Evolutionary conservation across 2,329 filamentous ascomycete species (phyloP), one percentile per base, ranked within the genome.

Genomic region (Zarea fungicola): DNA sequence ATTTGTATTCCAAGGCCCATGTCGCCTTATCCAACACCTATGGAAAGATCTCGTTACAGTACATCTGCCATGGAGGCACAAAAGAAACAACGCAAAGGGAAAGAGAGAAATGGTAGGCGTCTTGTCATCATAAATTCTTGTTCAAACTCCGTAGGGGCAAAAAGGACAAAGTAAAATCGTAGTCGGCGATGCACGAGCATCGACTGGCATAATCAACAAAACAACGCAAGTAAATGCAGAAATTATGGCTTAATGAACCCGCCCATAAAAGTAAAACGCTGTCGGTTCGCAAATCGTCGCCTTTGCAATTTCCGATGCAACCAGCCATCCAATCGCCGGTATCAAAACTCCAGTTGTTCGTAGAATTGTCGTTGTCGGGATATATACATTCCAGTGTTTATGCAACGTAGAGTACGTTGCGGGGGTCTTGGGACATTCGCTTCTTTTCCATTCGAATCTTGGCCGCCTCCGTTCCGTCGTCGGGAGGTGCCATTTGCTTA

Each of bases 401-500:
- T 55, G 34, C 48, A 40, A 54, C 55, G 28, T 56, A 61, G 48
- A 57, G 57, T 18, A 54, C 34, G 34, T 54, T 51, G 34, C 36
- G 44, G 26, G 8, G 36, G 11, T 34, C 45, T 21, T 48, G 45
- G 21, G 36, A 36, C 22, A 35, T 6, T 8, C 71, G 70, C 62
- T 73, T 68, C 55, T 74, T 71, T 59, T 80, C 77, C 50, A 73
- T 61, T 31, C 80, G 74, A 52, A 85, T 84, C 63, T 83, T 83
- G 35, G 80, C 76, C 10, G 83, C 83, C 62, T 85, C 83, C 7
- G 81, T 85, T 31, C 83, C 83, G 58, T 86, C 83, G 55, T 86
- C 83, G 26, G 80, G 78, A 26, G 76, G 72, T 2, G 80, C 76
- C 44, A 74, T 68, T 59, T 85, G 82, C 58, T 78, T 80, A 65